A percentile compares a stretch with the other conserved stretches of the same genome.
phyloP scores from a whole-genome alignment of 768 basidiomycete genomes.

The Hysterangium stoloniferum region DNA sequence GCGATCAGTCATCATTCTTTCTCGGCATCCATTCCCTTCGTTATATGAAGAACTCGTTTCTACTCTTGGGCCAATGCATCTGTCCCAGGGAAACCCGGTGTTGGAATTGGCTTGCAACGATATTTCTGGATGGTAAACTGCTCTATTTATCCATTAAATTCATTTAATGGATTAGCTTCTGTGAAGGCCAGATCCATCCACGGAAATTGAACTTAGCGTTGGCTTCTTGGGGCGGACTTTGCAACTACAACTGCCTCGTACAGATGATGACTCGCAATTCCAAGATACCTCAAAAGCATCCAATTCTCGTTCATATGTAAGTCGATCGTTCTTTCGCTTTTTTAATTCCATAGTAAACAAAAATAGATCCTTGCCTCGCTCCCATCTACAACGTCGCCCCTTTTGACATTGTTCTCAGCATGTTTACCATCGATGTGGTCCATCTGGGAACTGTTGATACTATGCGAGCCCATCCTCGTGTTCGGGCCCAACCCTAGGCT shows the following conservation, averaged over 20 bases:
- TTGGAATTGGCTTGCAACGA: constrained; percentile 83
- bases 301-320: constrained; percentile 45
- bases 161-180: constrained; percentile 9
- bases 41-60: constrained; percentile 64
- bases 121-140: constrained; percentile 73
- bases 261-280: constrained; percentile 65
- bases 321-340: constrained; percentile 5
- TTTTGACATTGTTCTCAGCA: constrained; percentile 46
- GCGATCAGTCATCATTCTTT: constrained; percentile 76
- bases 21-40: constrained; percentile 73
- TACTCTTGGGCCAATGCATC: constrained; percentile 68
- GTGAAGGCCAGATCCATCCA: constrained; percentile 68
- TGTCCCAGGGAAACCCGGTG: constrained; percentile 68
- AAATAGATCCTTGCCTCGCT: constrained; percentile 61
- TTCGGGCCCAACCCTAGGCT: constrained; percentile 72
- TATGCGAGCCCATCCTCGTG: constrained; percentile 85
- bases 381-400: constrained; percentile 47
- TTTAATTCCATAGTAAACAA: constrained; percentile 3
- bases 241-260: constrained; percentile 62
- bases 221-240: constrained; percentile 78
- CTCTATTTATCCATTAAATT: constrained; percentile 12
- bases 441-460: constrained; percentile 85
- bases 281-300: constrained; percentile 47
- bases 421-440: constrained; percentile 32
- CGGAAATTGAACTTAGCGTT: constrained; percentile 64